Percentiles rank a stretch among this genome's conserved stretches.
Evolutionary conservation across 192 early-diverging fungal species (phyloP).

Genomic region (Mortierella claussenii): DNA sequence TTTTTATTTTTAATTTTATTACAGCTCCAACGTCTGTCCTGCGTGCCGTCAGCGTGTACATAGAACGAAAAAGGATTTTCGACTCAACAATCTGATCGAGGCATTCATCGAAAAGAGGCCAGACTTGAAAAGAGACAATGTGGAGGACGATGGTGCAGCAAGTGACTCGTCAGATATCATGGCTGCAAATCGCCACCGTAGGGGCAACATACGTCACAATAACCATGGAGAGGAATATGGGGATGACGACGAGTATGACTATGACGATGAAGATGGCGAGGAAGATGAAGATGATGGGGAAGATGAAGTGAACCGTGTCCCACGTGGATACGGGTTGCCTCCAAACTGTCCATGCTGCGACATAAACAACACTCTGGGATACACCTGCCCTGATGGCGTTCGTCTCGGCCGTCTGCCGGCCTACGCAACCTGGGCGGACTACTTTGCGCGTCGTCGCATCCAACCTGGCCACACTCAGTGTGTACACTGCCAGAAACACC

Average conservation of each 20-base stretch:
- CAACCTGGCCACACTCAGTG: constrained; percentile 46
- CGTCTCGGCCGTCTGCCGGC: constrained; percentile 16
- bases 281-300: constrained; percentile 12
- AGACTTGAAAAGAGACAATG: constrained; percentile 31
- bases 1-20: not conserved
- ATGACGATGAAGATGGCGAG: constrained; percentile 28
- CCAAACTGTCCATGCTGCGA: constrained; percentile 40
- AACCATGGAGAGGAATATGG: not conserved
- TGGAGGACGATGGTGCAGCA: constrained; percentile 25
- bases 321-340: not conserved
- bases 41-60: constrained; percentile 26
- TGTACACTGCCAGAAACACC: constrained; percentile 6
- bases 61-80: constrained; percentile 40
- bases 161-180: constrained; percentile 40
- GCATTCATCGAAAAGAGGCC: constrained; percentile 35
- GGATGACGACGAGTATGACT: constrained; percentile 8
- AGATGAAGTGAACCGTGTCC: not conserved
- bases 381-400: constrained; percentile 18
- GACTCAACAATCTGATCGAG: constrained; percentile 37
- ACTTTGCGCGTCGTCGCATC: not conserved
- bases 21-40: constrained; percentile 22
- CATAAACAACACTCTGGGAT: constrained; percentile 33
- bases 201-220: not conserved
- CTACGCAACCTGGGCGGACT: constrained; percentile 7
- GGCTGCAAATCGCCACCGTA: not conserved